Evolutionary conservation across 331 rosid genomes (phyloP).

Genomic region (Quercus phellos): DNA sequence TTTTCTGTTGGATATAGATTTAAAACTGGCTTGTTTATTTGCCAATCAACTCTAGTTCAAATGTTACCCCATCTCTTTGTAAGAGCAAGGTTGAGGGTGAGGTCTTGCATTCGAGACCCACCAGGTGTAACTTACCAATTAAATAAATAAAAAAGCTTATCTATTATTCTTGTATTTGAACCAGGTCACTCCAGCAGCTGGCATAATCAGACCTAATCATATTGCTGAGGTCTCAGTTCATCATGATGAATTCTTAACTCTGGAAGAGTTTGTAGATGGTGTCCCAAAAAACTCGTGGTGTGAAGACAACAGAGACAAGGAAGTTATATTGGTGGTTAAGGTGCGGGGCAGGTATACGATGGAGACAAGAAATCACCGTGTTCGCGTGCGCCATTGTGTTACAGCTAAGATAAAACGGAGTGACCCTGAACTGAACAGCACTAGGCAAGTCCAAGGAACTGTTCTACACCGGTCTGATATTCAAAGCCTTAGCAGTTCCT

Average conservation of each 20-base stretch:
- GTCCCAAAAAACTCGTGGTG: conserved; percentile 81
- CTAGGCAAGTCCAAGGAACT: conserved; percentile 50
- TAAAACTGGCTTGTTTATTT: background rate
- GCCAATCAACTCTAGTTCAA: too few species aligned
- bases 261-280: conserved; percentile 80
- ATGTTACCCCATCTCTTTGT: too few species aligned
- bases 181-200: conserved; percentile 81
- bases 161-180: conserved; percentile 21
- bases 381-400: conserved; percentile 73
- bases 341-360: conserved; percentile 55
- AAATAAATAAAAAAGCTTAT: background rate
- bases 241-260: conserved; percentile 73
- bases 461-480: conserved; percentile 73
- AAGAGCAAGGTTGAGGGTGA: too few species aligned
- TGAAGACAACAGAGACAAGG: conserved; percentile 83
- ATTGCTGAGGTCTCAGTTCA: conserved; percentile 76
- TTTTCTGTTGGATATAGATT: background rate
- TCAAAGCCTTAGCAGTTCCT: conserved; percentile 66
- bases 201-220: conserved; percentile 71
- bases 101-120: too few species aligned
- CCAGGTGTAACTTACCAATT: too few species aligned
- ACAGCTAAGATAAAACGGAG: conserved; percentile 41
- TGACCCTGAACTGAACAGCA: conserved; percentile 29
- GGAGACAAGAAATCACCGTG: conserved; percentile 56
- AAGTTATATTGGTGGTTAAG: conserved; percentile 71